A percentile compares a stretch with the other conserved stretches of the same genome.
These are phyloP conservation scores for Ophiocordyceps robertsii DNA, from an alignment of 2,329 filamentous ascomycete species.

Conservation along the genomic window DNA sequence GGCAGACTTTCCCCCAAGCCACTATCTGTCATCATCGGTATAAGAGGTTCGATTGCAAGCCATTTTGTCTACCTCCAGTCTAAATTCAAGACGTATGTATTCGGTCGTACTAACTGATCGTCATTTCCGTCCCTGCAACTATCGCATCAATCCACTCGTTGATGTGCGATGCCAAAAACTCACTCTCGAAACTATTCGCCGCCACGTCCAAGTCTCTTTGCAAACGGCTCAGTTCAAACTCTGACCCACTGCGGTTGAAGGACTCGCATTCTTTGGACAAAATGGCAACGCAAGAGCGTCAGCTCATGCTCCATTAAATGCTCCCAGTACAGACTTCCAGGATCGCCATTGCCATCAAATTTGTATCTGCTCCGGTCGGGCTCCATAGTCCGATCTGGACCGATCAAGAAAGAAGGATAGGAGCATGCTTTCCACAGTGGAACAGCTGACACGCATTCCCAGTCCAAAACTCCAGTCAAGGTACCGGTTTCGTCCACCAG, in stretches of 20 bases:
- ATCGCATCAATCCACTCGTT: background rate
- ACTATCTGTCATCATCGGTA: too few species aligned
- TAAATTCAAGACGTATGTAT: background rate
- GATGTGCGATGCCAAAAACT: background rate
- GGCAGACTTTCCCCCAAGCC: too few species aligned
- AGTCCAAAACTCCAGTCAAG: slow-evolving; percentile 25
- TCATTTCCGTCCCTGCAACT: background rate
- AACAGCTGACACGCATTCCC: slow-evolving; percentile 26
- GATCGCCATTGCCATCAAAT: background rate
- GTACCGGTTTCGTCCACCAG: slow-evolving; percentile 19
- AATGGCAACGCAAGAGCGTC: slow-evolving; percentile 20
- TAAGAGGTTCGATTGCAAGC: too few species aligned
- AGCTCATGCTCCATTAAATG: slow-evolving; percentile 24
- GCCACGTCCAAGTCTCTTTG: slow-evolving; percentile 6
- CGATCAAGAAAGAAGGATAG: slow-evolving; percentile 20
- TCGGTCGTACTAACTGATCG: background rate
- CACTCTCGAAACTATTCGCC: slow-evolving; percentile 2
- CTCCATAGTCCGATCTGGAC: background rate
- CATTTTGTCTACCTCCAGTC: too few species aligned
- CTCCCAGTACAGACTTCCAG: slow-evolving; percentile 18
- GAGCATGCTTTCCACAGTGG: slow-evolving; percentile 23
- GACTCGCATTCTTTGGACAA: slow-evolving; percentile 13
- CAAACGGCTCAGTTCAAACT: slow-evolving; percentile 1
- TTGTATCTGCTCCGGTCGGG: slow-evolving; percentile 12
- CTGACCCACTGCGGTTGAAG: slow-evolving; percentile 17